Base-by-base conservation (phyloP, 768 basidiomycete genomes). In the Lyophyllum atratum region DNA sequence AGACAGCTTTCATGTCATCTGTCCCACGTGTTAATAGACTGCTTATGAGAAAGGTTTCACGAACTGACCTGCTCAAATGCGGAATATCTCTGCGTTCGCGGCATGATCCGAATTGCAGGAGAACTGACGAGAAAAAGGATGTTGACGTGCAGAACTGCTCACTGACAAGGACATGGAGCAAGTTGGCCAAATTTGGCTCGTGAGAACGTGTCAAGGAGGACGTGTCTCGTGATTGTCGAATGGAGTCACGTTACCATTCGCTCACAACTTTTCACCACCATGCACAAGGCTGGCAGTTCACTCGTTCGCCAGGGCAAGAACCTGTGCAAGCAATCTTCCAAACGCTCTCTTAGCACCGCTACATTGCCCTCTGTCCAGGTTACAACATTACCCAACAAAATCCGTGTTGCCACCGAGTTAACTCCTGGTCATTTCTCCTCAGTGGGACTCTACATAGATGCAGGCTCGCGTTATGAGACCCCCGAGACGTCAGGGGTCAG, bases 381-480 rank as follows among this genome's bases (percentile, higher is more conserved):
- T 29, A 95, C 96, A 0, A 94, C 92, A 0, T 80, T 98, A 0
- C 86, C 93, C 5, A 98, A 97, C 76, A 93, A 89, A 70, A 82
- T 98, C 44, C 80, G 94, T 56, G 92, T 98, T 40, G 94, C 93
- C 15, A 97, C 95, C 8, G 93, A 97, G 72, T 78, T 83, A 1
- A 90, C 90, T 3, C 95, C 94, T 0, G 93, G 94, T 17, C 94
- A 98, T 76, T 98, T 98, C 71, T 90, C 95, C 33, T 89, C 94
- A 0, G 82, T 96, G 0, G 97, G 96, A 3, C 83, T 98, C 39
- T 98, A 94, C 66, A 81, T 98, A 64, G 95, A 98, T 70, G 95
- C 93, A 2, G 97, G 97, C 24, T 86, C 92, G 26, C 82, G 97
- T 14, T 95, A 92, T 78, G 97, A 98, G 70, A 85, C 81, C 11